phyloP scores from a whole-genome alignment of 306 rosid species.

The Dalbergia cochinchinensis region DNA sequence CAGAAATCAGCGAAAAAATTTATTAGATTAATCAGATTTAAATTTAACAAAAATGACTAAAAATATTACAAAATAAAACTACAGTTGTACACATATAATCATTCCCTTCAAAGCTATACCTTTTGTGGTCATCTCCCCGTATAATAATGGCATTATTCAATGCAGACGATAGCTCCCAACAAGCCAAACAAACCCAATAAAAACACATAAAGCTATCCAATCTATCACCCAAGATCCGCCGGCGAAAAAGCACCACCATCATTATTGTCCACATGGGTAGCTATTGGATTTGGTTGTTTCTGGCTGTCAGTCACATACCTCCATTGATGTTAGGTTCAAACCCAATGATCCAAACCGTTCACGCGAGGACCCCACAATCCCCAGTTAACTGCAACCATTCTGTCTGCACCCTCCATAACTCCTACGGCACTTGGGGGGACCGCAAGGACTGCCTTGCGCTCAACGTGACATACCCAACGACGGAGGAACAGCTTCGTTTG shows the following conservation, averaged over 20 bases:
- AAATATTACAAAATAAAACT: too few relatives aligned
- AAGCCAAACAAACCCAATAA: not conserved
- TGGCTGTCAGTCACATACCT: conserved; percentile 32
- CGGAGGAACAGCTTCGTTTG: conserved; percentile 62
- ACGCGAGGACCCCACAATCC: conserved; percentile 53
- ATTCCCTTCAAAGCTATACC: too few relatives aligned
- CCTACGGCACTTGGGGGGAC: conserved; percentile 78
- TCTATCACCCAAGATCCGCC: not conserved
- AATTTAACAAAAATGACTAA: too few relatives aligned
- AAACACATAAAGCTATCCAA: not conserved
- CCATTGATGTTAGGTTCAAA: too few relatives aligned
- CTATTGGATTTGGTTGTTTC: conserved; percentile 12
- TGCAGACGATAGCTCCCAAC: not conserved
- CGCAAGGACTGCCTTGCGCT: conserved; percentile 56
- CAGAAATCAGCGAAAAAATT: not conserved
- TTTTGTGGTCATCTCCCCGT: too few relatives aligned
- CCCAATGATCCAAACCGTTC: conserved; percentile 27
- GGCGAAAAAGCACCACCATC: not conserved
- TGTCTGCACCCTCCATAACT: conserved; percentile 71
- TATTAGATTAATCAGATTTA: not conserved
- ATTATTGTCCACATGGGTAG: conserved; percentile 34
- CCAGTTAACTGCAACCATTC: conserved; percentile 60
- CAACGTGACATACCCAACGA: conserved; percentile 60
- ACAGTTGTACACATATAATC: too few relatives aligned
- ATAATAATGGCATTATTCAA: not conserved